Percentiles rank a stretch among this genome's conserved stretches.
These are phyloP conservation scores for Lachancea thermotolerans DNA, from an alignment of 805 yeast genomes.

Conservation along the genomic window DNA sequence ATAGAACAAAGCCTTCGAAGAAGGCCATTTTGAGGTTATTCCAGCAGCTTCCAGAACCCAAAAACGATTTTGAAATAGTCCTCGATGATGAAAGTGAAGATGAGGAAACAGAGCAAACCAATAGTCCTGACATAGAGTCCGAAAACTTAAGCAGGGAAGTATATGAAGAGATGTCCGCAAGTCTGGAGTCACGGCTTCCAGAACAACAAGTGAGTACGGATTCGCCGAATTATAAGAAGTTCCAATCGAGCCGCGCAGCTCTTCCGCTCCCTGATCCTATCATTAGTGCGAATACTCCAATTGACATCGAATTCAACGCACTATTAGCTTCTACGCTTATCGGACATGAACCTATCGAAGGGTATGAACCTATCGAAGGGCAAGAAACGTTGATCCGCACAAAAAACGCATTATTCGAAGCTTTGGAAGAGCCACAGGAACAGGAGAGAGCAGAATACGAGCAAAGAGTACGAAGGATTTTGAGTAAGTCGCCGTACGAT, in stretches of 20 bases:
- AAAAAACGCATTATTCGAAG: not conserved
- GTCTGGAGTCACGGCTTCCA: too few species aligned
- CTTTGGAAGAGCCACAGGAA: not conserved
- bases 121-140: not conserved
- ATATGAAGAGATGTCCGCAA: too few species aligned
- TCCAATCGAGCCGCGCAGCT: too few species aligned
- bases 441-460: not conserved
- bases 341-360: not conserved
- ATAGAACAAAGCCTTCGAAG: not conserved
- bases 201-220: too few species aligned
- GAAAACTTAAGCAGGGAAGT: too few species aligned
- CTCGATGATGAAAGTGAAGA: slow-evolving; percentile 25
- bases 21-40: slow-evolving; percentile 20
- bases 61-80: slow-evolving; percentile 41
- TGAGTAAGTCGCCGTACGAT: not conserved
- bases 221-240: too few species aligned
- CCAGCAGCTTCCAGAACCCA: slow-evolving; percentile 35
- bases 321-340: slow-evolving; percentile 10
- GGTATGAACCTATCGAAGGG: not conserved
- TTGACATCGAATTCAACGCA: slow-evolving; percentile 21
- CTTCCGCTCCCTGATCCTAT: slow-evolving; percentile 17
- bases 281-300: slow-evolving; percentile 11
- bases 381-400: not conserved
- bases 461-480: not conserved
- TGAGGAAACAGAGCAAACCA: not conserved